Evolutionary conservation across 768 basidiomycete genomes (phyloP).

Genomic region (Mycena indigotica): DNA sequence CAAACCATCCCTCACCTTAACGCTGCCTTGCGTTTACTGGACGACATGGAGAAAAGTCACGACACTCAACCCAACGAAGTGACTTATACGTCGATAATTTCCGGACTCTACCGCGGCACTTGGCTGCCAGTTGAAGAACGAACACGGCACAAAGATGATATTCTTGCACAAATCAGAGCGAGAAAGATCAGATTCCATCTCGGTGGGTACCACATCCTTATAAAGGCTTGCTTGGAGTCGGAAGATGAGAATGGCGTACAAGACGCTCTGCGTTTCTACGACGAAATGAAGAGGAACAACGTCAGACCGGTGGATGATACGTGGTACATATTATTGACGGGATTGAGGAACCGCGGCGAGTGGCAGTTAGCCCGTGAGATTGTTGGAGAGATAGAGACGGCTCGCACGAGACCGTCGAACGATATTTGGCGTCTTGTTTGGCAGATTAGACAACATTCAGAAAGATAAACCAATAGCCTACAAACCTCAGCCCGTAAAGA

Average conservation of each 20-base stretch:
- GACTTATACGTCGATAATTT: slow-evolving; percentile 81
- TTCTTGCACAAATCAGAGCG: slow-evolving; percentile 61
- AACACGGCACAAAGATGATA: slow-evolving; percentile 48
- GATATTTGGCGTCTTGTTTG: slow-evolving; percentile 51
- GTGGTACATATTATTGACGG: slow-evolving; percentile 76
- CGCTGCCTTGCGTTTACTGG: slow-evolving; percentile 69
- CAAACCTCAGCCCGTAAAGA: slow-evolving; percentile 54
- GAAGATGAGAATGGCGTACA: slow-evolving; percentile 50
- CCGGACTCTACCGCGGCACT: slow-evolving; percentile 65
- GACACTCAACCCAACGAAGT: slow-evolving; percentile 65
- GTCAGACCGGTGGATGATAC: slow-evolving; percentile 61
- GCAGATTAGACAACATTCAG: slow-evolving; percentile 34
- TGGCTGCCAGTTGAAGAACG: slow-evolving; percentile 49
- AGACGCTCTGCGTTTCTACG: slow-evolving; percentile 59
- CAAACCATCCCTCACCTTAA: slow-evolving; percentile 54
- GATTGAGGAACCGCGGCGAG: slow-evolving; percentile 57
- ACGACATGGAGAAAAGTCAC: slow-evolving; percentile 68
- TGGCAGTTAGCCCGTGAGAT: slow-evolving; percentile 65
- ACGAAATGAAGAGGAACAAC: slow-evolving; percentile 56
- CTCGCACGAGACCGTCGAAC: slow-evolving; percentile 47
- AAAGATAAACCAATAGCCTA: slow-evolving; percentile 21
- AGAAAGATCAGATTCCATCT: slow-evolving; percentile 57
- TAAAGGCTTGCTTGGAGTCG: slow-evolving; percentile 65
- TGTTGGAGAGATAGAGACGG: slow-evolving; percentile 58
- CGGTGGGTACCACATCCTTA: slow-evolving; percentile 75